Conservation (phyloP, 345 rosid genomes). For the Camelina hispida region DNA sequence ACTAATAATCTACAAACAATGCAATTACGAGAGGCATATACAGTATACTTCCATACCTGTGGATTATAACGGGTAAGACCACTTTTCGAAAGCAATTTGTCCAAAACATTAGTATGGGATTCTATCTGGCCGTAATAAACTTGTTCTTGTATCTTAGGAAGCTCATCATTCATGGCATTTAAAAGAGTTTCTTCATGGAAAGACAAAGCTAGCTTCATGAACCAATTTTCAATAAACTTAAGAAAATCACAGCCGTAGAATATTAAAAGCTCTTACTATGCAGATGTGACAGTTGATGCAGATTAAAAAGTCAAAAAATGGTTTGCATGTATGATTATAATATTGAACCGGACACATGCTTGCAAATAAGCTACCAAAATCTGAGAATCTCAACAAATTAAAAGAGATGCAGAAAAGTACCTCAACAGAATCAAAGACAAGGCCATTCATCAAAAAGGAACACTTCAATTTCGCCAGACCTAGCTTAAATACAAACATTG, state of each 20-base stretch:
- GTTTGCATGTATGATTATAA: conserved; percentile 19
- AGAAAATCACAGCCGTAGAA: conserved; percentile 6
- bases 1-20: conserved; percentile 63
- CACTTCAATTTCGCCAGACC: conserved; percentile 77
- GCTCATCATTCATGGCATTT: conserved; percentile 95
- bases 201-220: conserved; percentile 38
- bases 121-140: conserved; percentile 91
- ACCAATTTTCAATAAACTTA: conserved; percentile 14
- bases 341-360: conserved; percentile 3
- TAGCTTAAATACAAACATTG: conserved; percentile 85
- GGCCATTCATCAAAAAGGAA: conserved; percentile 91
- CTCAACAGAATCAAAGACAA: conserved; percentile 87
- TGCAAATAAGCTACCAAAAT: conserved; percentile 27
- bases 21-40: conserved; percentile 30
- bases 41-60: conserved; percentile 55
- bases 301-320: conserved; percentile 9
- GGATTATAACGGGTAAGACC: conserved; percentile 95
- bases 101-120: conserved; percentile 83
- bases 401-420: conserved; percentile 48
- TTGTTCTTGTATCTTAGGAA: conserved; percentile 92
- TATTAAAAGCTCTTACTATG: conserved; percentile 25
- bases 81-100: conserved; percentile 81
- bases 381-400: conserved; percentile 14
- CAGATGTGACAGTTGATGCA: conserved; percentile 28
- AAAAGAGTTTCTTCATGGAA: conserved; percentile 78